Conservation (phyloP, 73 alveolate species). For the Blepharisma stoltei region DNA sequence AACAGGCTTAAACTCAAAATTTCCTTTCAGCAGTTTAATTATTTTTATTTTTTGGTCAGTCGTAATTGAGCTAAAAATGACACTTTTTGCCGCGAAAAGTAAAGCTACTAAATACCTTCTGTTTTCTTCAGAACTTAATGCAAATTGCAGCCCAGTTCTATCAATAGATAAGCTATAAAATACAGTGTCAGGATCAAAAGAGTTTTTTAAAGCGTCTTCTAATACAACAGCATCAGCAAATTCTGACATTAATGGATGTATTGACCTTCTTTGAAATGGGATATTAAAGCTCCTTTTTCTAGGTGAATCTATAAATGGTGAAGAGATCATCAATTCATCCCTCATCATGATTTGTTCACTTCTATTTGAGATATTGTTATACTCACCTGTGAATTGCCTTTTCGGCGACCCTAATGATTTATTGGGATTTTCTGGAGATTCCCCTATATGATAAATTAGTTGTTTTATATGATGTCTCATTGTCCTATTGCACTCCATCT, state of each 20-base stretch:
- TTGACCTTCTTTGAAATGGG: not conserved
- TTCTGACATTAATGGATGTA: conserved; percentile 12
- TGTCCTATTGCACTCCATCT: not conserved
- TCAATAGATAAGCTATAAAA: not conserved
- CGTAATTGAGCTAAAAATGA: not conserved
- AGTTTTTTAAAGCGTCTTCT: not conserved
- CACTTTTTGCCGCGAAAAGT: conserved; percentile 19
- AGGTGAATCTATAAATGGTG: not conserved
- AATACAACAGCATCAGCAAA: not conserved
- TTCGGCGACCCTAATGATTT: no score
- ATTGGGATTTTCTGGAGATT: not conserved
- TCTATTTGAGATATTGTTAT: no score
- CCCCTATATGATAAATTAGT: not conserved
- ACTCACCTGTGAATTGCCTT: no score
- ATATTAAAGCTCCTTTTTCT: not conserved
- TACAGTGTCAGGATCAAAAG: not conserved
- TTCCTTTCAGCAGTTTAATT: not conserved
- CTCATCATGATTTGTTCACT: not conserved
- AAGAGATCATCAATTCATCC: conserved; percentile 7
- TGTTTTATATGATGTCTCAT: not conserved
- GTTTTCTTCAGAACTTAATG: conserved; percentile 2
- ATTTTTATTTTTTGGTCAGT: conserved; percentile 22
- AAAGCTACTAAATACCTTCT: not conserved
- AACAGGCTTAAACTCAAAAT: conserved; percentile 13
- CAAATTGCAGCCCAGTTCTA: conserved; percentile 11